Conservation (phyloP, 208 protist species). For the Zelonia costaricensis region DNA sequence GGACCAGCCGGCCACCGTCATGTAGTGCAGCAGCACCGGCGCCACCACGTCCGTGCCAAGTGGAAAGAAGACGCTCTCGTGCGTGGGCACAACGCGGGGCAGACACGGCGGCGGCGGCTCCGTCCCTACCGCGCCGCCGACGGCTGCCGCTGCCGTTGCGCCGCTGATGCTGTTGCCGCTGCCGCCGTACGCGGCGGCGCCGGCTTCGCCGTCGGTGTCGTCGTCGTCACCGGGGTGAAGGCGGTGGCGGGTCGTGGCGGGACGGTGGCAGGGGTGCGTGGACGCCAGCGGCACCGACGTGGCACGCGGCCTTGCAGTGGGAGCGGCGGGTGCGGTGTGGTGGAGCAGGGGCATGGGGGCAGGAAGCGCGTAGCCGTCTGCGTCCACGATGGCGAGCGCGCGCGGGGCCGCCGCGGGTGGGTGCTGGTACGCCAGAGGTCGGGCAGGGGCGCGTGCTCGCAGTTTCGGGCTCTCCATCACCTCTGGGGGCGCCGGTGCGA, state of each 20-base stretch:
- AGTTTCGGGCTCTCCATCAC: too few relatives aligned
- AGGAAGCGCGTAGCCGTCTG: constrained; percentile 37
- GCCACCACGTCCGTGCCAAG: constrained; percentile 43
- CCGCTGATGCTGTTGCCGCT: not conserved
- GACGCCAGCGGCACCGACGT: too few relatives aligned
- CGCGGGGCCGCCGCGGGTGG: not conserved
- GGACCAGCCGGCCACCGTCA: constrained; percentile 56
- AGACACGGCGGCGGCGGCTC: constrained; percentile 1
- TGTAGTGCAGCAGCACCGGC: constrained; percentile 69
- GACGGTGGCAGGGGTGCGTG: too few relatives aligned
- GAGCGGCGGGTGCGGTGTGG: constrained; percentile 24
- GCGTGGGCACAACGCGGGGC: constrained; percentile 23
- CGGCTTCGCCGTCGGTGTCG: too few relatives aligned
- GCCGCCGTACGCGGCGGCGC: not conserved
- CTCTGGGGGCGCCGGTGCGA: not conserved
- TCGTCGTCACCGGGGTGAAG: too few relatives aligned
- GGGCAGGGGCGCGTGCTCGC: too few relatives aligned
- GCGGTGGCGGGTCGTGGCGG: too few relatives aligned
- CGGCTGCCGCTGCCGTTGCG: constrained; percentile 18
- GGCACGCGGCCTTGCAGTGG: not conserved
- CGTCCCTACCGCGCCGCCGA: constrained; percentile 3
- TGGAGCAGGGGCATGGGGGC: constrained; percentile 13
- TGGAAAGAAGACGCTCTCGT: constrained; percentile 73
- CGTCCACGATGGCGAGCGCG: constrained; percentile 31
- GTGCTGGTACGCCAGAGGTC: not conserved